Evolutionary conservation across 2,329 filamentous ascomycete genomes (phyloP), one percentile per base, ranked within the genome.

Genomic region (Paracamarosporium sp.): DNA sequence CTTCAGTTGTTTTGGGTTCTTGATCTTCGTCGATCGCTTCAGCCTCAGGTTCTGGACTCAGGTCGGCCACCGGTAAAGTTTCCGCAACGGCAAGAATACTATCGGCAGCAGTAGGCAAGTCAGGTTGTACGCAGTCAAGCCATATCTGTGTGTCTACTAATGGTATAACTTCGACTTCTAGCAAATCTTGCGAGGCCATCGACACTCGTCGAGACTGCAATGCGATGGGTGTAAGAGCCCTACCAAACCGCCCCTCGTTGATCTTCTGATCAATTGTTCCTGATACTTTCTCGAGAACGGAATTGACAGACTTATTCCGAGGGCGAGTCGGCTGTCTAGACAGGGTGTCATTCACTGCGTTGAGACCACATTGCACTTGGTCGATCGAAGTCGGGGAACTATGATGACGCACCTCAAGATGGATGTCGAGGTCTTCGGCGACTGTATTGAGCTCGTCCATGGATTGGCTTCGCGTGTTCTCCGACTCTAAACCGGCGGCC

Each of bases 401-500:
- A n/a, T n/a, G 38, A 17, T 35, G 38, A 25, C 55, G 55, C 13
- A 62, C 57, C 25, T 65, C 52, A 22, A 66, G 61, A 30, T 71
- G 68, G 11, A 69, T 55, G 47, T 63, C 63, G 13, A 70, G 63
- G 35, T 72, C 66, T 56, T 70, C 65, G 6, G 67, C 66, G 30
- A 73, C 70, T 11, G 64, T 60, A 35, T 78, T 71, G n/a, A 72
- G 53, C 38, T 71, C 63, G 35, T 67, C 60, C 57, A 68, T 66
- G 6, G 69, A 41, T 38, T 66, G 66, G 12, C 60, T 62, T 9
- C 61, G 60, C 30, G 60, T 48, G 11, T 60, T 46, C 6, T 66
- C 20, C 6, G 45, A 35, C 25, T 48, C 30, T 25, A 48, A 6
- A 24, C 30, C 20, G 27, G 30, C 25, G 9, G 20, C 22, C 6